Evolutionary conservation across 768 basidiomycete genomes (phyloP).

Genomic region (Russula brevipes): DNA sequence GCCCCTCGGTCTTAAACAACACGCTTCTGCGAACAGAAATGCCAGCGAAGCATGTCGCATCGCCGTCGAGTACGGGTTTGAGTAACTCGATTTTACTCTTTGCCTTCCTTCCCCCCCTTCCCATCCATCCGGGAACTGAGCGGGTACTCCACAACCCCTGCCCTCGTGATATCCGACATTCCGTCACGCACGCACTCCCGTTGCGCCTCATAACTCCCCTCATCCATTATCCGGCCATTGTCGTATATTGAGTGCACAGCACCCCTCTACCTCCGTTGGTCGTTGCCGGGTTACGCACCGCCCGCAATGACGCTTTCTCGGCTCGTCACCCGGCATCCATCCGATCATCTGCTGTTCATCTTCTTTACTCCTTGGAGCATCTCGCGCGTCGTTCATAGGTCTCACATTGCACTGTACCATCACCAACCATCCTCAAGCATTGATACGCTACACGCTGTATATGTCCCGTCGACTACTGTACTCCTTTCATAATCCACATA

Average conservation of each 20-base stretch:
- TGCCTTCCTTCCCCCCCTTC: neutral
- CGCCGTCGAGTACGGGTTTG: constrained; percentile 72
- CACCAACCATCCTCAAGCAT: constrained; percentile 24
- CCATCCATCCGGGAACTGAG: neutral
- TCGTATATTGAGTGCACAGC: neutral
- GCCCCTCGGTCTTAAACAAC: constrained; percentile 53
- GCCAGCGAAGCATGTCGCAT: constrained; percentile 66
- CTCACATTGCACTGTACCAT: constrained; percentile 22
- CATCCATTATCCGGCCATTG: neutral
- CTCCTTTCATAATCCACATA: constrained; percentile 13
- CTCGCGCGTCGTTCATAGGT: constrained; percentile 17
- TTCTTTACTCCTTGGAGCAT: constrained; percentile 19
- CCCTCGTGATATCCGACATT: neutral
- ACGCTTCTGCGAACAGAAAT: constrained; percentile 45
- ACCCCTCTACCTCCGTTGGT: neutral
- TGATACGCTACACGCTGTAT: constrained; percentile 22
- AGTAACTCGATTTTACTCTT: constrained; percentile 32
- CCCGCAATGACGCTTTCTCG: constrained; percentile 16
- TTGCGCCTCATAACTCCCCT: neutral
- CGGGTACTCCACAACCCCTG: neutral
- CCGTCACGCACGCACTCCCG: too few species aligned
- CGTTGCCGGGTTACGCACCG: constrained; percentile 11
- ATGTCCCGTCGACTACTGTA: constrained; percentile 15
- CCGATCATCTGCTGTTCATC: constrained; percentile 17
- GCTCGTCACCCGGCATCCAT: constrained; percentile 8